Evolutionary conservation across 768 basidiomycete genomes (phyloP).

Genomic region (Boletus vinaceobasis): DNA sequence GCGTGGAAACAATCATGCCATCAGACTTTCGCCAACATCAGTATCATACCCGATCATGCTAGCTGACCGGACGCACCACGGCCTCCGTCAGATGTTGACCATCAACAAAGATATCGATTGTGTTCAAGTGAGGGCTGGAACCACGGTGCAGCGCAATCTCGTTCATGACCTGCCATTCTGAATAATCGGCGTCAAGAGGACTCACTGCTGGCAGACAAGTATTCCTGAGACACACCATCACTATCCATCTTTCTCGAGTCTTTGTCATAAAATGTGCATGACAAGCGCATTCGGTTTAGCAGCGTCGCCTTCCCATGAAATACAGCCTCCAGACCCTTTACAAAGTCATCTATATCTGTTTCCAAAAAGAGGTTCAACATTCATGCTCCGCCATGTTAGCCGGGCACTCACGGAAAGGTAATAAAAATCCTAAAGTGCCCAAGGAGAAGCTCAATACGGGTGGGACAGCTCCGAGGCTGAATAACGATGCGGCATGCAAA

Average conservation of each 20-base stretch:
- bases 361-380: conserved; percentile 1
- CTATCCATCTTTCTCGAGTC: conserved; percentile 56
- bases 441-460: conserved; percentile 67
- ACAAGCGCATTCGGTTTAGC: conserved; percentile 85
- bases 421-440: conserved; percentile 88
- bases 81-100: conserved; percentile 95
- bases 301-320: conserved; percentile 78
- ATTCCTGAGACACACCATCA: conserved; percentile 46
- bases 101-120: conserved; percentile 91
- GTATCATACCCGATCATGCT: conserved; percentile 7
- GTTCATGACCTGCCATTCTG: conserved; percentile 97
- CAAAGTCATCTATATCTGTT: conserved; percentile 85
- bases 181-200: background rate
- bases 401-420: conserved; percentile 79
- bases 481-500: conserved; percentile 87
- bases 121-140: conserved; percentile 85
- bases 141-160: conserved; percentile 93
- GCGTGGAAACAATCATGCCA: conserved; percentile 90
- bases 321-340: conserved; percentile 74
- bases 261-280: conserved; percentile 71
- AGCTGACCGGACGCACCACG: conserved; percentile 57
- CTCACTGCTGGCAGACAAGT: background rate
- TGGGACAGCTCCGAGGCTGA: conserved; percentile 86
- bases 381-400: background rate
- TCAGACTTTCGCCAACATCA: conserved; percentile 60